A percentile compares a stretch with the other conserved stretches of the same genome.
Conservation (phyloP, 2,329 filamentous ascomycete genomes). For the Passalora sequoiae region DNA sequence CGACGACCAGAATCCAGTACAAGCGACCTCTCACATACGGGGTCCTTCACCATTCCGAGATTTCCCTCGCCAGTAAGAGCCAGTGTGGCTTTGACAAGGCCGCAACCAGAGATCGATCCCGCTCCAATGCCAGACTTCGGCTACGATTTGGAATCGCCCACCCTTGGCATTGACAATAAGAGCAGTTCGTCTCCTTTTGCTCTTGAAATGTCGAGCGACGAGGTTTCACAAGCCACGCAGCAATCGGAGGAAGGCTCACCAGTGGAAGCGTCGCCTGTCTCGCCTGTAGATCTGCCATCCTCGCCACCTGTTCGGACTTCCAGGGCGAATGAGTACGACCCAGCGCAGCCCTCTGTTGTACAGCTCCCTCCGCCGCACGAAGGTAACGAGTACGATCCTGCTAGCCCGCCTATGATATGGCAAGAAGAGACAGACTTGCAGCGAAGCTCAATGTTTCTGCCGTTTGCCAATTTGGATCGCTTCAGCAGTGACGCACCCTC, state of each 20-base stretch:
- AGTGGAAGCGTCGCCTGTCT: conserved; percentile 2
- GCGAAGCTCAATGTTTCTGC: conserved; percentile 19
- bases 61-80: conserved; percentile 32
- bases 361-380: conserved; percentile 12
- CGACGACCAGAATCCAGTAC: conserved; percentile 8
- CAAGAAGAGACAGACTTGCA: conserved; percentile 10
- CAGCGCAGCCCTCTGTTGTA: conserved; percentile 19
- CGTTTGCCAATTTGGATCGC: conserved; percentile 14
- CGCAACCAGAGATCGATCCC: conserved; percentile 12
- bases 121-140: conserved; percentile 26
- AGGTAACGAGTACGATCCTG: conserved; percentile 30
- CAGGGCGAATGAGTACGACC: conserved; percentile 26
- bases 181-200: conserved; percentile 20
- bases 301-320: conserved; percentile 26
- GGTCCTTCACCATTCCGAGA: conserved; percentile 33
- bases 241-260: not conserved
- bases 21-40: conserved; percentile 11
- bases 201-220: conserved; percentile 13
- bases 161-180: conserved; percentile 14
- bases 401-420: conserved; percentile 22
- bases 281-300: conserved; percentile 19
- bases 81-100: conserved; percentile 11
- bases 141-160: conserved; percentile 9
- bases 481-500: conserved; percentile 13
- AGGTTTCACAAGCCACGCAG: conserved; percentile 2